Conservation (phyloP, 176 grass and related monocot species). For the Dactylis glomerata region DNA sequence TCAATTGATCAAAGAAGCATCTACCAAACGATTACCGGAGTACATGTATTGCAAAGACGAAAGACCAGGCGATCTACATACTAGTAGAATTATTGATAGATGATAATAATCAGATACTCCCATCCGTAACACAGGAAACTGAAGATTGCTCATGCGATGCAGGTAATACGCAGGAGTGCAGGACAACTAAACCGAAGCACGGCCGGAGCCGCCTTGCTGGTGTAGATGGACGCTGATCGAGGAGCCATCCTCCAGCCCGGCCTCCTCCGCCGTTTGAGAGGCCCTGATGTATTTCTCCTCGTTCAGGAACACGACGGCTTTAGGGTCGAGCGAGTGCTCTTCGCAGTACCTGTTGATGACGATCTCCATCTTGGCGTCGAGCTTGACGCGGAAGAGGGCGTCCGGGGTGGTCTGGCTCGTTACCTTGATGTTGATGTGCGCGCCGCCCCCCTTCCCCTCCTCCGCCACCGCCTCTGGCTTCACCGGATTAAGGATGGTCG, state of each 20-base stretch:
- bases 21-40: too few species aligned
- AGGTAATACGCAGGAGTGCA: too few species aligned
- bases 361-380: background rate
- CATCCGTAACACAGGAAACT: too few species aligned
- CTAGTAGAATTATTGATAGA: too few species aligned
- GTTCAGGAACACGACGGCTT: background rate
- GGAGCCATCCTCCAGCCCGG: slow-evolving; percentile 16
- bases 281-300: background rate
- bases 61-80: too few species aligned
- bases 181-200: background rate
- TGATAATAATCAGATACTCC: too few species aligned
- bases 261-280: background rate
- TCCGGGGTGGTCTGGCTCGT: background rate
- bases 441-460: background rate
- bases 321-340: slow-evolving; percentile 8
- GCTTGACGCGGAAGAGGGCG: background rate
- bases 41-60: too few species aligned
- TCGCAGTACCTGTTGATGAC: slow-evolving; percentile 15
- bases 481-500: background rate
- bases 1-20: too few species aligned
- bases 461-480: background rate
- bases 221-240: background rate
- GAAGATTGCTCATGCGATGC: background rate
- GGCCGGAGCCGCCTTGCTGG: background rate
- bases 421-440: background rate